Base-by-base conservation (phyloP, 2,329 filamentous ascomycete species). In the Lizonia empirigonia region DNA sequence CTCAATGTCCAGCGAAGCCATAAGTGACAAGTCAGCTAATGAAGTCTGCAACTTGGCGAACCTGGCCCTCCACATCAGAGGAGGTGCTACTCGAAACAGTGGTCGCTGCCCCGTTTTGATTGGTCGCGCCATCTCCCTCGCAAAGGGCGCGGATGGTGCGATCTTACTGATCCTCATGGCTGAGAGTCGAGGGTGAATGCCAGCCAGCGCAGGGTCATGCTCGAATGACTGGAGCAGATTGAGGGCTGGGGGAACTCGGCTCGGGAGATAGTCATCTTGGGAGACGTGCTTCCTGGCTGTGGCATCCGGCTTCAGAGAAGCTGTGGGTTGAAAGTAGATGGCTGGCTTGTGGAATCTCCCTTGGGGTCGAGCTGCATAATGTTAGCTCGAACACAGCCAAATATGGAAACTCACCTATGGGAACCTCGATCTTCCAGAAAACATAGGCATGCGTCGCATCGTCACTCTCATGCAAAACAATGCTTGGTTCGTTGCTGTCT, bases 161-260 rank as follows among this genome's bases (percentile, higher is more conserved):
- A 92, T 87, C 55, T 87, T 84, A 33, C 87, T 90, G 26, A 93
- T 88, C 38, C 89, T 81, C 53, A 88, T 78, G 5, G 89, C 88
- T 8, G 89, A 91, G 2, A 94, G 78, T 23, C 83, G 82, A 37
- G 89, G 87, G 59, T 80, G 80, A 20, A 84, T 75, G 27, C 85
- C 84, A 13, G 76, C 77, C 15, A 91, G 76, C 20, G 80, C 81
- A 18, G 85, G 82, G 65, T 91, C 89, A 55, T 78, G 78, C 44
- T 81, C 80, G 54, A 93, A 89, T 3, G 89, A 82, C 65, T 89
- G 86, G 12, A 94, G 82, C n/a, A 93, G 77, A 69, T 93, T 94
- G 56, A 90, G 78, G 1, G 88, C 86, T 6, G 86, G 82, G 0
- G 89, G 85, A 20, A 86, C 74, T 50, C 85, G 83, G 64, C 86